Conservation (phyloP, 768 basidiomycete genomes). For the Rhizopogon vesiculosus region DNA sequence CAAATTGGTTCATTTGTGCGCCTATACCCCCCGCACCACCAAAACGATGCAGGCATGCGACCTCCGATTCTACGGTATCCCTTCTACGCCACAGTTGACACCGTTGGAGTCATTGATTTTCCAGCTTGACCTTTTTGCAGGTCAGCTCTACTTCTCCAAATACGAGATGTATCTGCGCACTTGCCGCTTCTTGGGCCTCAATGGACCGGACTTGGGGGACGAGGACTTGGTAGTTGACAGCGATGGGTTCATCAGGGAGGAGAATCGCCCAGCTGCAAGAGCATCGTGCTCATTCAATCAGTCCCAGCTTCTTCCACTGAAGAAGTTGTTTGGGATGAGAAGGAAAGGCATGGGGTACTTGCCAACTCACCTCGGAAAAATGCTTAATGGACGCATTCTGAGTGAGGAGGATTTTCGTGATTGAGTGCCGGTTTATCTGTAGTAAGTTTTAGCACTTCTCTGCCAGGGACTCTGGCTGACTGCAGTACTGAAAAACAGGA, state of each 20-base stretch:
- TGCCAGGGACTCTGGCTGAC: not conserved
- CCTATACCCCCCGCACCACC: slow-evolving; percentile 32
- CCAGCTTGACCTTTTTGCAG: slow-evolving; percentile 18
- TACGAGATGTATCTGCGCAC: slow-evolving; percentile 10
- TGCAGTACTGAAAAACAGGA: not conserved
- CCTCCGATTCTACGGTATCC: slow-evolving; percentile 27
- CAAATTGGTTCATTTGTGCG: slow-evolving; percentile 29
- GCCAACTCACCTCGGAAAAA: slow-evolving; percentile 38
- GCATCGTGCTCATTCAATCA: not conserved
- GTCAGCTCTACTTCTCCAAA: slow-evolving; percentile 16
- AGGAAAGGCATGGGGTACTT: slow-evolving; percentile 34
- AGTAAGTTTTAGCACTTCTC: not conserved
- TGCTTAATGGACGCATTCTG: slow-evolving; percentile 26
- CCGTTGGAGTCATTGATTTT: not conserved
- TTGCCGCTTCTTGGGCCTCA: slow-evolving; percentile 14
- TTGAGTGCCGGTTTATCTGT: not conserved
- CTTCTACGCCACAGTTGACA: not conserved
- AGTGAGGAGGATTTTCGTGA: slow-evolving; percentile 19
- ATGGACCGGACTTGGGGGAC: slow-evolving; percentile 15
- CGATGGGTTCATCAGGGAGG: slow-evolving; percentile 7
- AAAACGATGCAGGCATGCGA: slow-evolving; percentile 30
- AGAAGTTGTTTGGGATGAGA: slow-evolving; percentile 30
- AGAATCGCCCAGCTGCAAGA: not conserved
- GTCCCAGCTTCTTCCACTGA: slow-evolving; percentile 20
- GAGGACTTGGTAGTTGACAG: not conserved